These are phyloP conservation scores for Fusarium fujikuroi DNA, from an alignment of 2,329 filamentous ascomycete genomes.

Conservation along the genomic window DNA sequence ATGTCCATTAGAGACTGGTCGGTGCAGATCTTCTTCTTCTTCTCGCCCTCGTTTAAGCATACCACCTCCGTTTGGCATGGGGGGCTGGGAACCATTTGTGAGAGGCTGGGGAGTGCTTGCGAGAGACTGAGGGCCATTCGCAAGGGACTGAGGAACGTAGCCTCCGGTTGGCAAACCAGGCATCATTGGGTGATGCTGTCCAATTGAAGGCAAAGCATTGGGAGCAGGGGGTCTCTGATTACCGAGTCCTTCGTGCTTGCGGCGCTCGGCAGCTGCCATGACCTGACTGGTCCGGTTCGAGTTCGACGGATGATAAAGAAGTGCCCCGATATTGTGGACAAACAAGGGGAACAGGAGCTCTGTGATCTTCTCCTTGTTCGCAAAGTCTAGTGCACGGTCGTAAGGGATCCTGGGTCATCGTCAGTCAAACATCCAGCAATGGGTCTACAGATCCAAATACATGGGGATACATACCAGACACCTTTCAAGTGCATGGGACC, in stretches of 20 bases:
- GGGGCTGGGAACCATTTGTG: conserved; percentile 26
- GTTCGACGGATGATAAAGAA: conserved; percentile 94
- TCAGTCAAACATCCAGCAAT: conserved; percentile 38
- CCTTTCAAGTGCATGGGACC: conserved; percentile 99
- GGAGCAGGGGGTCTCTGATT: conserved; percentile 65
- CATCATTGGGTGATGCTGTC: conserved; percentile 58
- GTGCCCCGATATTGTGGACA: conserved; percentile 93
- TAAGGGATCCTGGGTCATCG: conserved; percentile 84
- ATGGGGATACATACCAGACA: conserved; percentile 77
- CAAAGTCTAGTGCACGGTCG: conserved; percentile 96
- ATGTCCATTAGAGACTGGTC: conserved; percentile 76
- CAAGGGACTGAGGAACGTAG: conserved; percentile 17
- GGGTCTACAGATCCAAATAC: conserved; percentile 15
- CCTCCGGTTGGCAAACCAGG: conserved; percentile 19
- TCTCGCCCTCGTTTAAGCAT: conserved; percentile 61
- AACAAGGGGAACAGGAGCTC: conserved; percentile 95
- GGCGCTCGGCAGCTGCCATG: conserved; percentile 84
- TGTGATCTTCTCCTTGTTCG: conserved; percentile 99
- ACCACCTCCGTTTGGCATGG: conserved; percentile 70
- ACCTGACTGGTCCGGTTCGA: conserved; percentile 84
- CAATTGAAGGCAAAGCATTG: conserved; percentile 72
- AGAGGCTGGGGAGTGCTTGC: conserved; percentile 29
- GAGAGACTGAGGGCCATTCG: conserved; percentile 21
- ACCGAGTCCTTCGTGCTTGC: conserved; percentile 75
- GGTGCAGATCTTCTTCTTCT: conserved; percentile 70